Evolutionary conservation across 441 rosid genomes (phyloP).

Genomic region (Eutrema salsugineum): DNA sequence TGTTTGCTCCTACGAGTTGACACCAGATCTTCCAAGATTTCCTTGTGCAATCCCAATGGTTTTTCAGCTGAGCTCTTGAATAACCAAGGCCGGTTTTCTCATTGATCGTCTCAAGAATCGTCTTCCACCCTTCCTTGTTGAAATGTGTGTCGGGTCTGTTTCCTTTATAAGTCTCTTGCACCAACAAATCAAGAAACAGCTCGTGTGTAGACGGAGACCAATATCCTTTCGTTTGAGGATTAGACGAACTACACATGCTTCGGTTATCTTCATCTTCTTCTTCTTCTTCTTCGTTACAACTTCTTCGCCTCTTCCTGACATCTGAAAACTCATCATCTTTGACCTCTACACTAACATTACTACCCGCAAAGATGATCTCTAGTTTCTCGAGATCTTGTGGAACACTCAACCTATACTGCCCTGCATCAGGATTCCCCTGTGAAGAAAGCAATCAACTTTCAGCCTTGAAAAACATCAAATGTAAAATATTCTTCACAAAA

Average conservation of each 20-base stretch:
- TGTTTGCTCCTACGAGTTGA: conserved; percentile 32
- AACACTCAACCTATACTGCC: conserved; percentile 39
- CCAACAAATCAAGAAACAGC: conserved; percentile 42
- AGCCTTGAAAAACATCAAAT: neutral
- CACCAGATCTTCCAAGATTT: conserved; percentile 50
- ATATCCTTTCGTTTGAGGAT: conserved; percentile 34
- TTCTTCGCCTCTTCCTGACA: conserved; percentile 20
- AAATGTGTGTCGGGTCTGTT: conserved; percentile 43
- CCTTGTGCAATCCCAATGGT: conserved; percentile 50
- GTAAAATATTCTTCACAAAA: neutral
- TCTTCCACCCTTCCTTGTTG: conserved; percentile 46
- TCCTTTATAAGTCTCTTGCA: conserved; percentile 43
- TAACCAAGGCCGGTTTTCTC: conserved; percentile 32
- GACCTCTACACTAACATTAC: conserved; percentile 10
- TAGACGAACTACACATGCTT: conserved; percentile 27
- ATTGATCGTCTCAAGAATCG: conserved; percentile 37
- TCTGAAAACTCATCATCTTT: conserved; percentile 14
- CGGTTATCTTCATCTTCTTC: conserved; percentile 14
- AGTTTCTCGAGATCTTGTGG: conserved; percentile 37
- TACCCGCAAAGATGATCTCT: conserved; percentile 36
- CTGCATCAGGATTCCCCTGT: conserved; percentile 48
- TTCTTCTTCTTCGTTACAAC: conserved; percentile 4
- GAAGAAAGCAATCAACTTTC: neutral
- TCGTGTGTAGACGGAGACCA: conserved; percentile 51
- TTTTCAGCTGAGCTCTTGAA: conserved; percentile 44